Evolutionary conservation across 2,329 filamentous ascomycete species (phyloP), one percentile per base, ranked within the genome.

Genomic region (Talaromyces pinophilus): DNA sequence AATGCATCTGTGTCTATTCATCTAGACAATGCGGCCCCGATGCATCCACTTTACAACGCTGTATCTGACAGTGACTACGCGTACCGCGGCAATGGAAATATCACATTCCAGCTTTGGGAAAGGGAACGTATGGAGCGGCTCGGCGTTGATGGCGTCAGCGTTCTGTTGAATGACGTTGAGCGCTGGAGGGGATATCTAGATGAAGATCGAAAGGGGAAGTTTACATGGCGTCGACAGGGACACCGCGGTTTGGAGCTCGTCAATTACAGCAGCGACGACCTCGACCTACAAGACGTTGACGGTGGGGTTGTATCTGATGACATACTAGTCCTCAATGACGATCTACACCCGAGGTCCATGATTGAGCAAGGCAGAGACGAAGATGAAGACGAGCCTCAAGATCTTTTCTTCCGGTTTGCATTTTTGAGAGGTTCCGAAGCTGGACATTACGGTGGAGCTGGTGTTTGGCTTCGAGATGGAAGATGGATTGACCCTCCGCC

Each of bases 111-210:
- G 38, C 74, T 82, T 22, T 82, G 80, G 75, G 78, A 80, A 40
- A 71, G 72, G 2, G 70, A 78, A 52, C 75, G 78, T 13, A 81
- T 81, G 79, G 64, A 68, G 1, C 69, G 76, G 22, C 72, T 81
- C 4, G 74, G 75, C 10, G 79, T 82, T 28, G 87, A 89, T 66
- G 87, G 87, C 1, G 76, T 89, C 10, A 86, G 83, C 33, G 81
- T 89, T 2, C 76, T 89, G 3, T 84, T 89, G 66, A 89, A 89
- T 69, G 87, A 89, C 62, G 87, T 89, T 1, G 87, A 89, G 72
- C 79, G 86, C 40, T 88, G 85, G 75, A 78, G 84, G 5, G 84
- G 83, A 1, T 88, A 86, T 71, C 74, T 81, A 22, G 85, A 87
- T 65, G 82, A 83, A 64, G 75, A 80, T 42, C 73, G 75, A 44